phyloP scores from a whole-genome alignment of 768 basidiomycete genomes.

The Xanthoconium purpureum region DNA sequence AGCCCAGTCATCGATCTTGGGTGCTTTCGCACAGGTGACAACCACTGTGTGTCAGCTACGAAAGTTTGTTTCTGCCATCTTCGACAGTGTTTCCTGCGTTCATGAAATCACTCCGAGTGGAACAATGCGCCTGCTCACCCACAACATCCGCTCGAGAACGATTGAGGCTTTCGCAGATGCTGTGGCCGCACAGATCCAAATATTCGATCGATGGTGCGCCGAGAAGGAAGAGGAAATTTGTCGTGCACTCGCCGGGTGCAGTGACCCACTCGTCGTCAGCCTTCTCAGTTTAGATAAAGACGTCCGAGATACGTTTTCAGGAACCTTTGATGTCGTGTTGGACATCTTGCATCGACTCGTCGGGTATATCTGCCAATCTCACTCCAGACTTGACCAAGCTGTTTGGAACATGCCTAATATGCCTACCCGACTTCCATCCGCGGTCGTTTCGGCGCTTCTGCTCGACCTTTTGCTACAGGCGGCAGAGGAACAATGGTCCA shows the following conservation, averaged over 20 bases:
- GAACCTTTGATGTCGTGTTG: slow-evolving; percentile 56
- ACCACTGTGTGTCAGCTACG: slow-evolving; percentile 63
- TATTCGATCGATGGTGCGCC: slow-evolving; percentile 71
- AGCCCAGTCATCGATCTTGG: slow-evolving; percentile 63
- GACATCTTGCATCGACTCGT: slow-evolving; percentile 42
- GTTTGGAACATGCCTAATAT: slow-evolving; percentile 43
- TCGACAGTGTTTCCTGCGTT: slow-evolving; percentile 30
- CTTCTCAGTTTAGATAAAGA: slow-evolving; percentile 63
- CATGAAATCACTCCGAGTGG: slow-evolving; percentile 23
- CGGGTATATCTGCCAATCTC: slow-evolving; percentile 29
- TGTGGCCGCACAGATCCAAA: slow-evolving; percentile 54
- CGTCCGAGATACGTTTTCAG: slow-evolving; percentile 53
- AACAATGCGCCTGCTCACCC: slow-evolving; percentile 22
- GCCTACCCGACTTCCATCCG: slow-evolving; percentile 43
- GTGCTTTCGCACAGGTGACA: slow-evolving; percentile 54
- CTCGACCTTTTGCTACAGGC: slow-evolving; percentile 61
- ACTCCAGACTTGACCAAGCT: slow-evolving; percentile 26
- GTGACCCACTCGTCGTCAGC: slow-evolving; percentile 48
- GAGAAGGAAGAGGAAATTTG: slow-evolving; percentile 63
- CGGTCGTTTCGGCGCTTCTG: slow-evolving; percentile 52
- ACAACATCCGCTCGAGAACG: slow-evolving; percentile 45
- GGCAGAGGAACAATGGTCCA: slow-evolving; percentile 56
- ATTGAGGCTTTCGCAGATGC: slow-evolving; percentile 84
- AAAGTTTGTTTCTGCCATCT: slow-evolving; percentile 51
- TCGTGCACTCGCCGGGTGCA: slow-evolving; percentile 50